A percentile compares a stretch with the other conserved stretches of the same genome.
phyloP scores from a whole-genome alignment of 371 early-diverging fungal genomes.

The Batkoa obscura region DNA sequence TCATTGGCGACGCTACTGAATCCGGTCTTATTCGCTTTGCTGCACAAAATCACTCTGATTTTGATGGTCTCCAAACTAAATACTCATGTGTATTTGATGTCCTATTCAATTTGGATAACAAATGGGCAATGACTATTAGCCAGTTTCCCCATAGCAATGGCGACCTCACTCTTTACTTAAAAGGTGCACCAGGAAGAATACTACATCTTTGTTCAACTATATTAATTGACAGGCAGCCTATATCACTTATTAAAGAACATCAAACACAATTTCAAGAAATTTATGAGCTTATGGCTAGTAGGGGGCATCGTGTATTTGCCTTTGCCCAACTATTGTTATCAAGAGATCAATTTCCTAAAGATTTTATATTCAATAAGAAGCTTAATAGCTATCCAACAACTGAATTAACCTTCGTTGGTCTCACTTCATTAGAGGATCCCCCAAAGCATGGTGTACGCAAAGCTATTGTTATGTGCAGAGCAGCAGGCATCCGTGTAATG shows the following conservation, averaged over 20 bases:
- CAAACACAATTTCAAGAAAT: slow-evolving; percentile 34
- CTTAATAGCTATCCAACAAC: slow-evolving; percentile 46
- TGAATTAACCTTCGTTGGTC: slow-evolving; percentile 61
- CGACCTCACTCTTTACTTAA: slow-evolving; percentile 49
- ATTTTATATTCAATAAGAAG: slow-evolving; percentile 47
- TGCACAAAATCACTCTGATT: slow-evolving; percentile 28
- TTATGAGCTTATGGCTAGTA: slow-evolving; percentile 67
- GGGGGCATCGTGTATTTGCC: slow-evolving; percentile 86
- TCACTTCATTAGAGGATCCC: slow-evolving; percentile 78
- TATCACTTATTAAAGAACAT: slow-evolving; percentile 38
- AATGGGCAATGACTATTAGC: slow-evolving; percentile 82
- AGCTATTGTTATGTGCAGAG: slow-evolving; percentile 78
- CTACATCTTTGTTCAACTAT: slow-evolving; percentile 50
- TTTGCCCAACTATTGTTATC: slow-evolving; percentile 60
- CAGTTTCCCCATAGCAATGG: slow-evolving; percentile 39
- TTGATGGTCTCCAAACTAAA: slow-evolving; percentile 32
- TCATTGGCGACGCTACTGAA: slow-evolving; percentile 85
- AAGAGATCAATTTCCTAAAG: slow-evolving; percentile 38
- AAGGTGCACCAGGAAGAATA: slow-evolving; percentile 90
- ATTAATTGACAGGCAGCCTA: slow-evolving; percentile 19
- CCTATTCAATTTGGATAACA: slow-evolving; percentile 93
- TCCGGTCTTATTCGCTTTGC: slow-evolving; percentile 70
- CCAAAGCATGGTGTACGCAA: slow-evolving; percentile 95
- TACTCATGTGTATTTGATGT: slow-evolving; percentile 83
- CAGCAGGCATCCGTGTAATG: slow-evolving; percentile 83